Conservation (phyloP, 148 eudicot species). For the Selenicereus undatus region DNA sequence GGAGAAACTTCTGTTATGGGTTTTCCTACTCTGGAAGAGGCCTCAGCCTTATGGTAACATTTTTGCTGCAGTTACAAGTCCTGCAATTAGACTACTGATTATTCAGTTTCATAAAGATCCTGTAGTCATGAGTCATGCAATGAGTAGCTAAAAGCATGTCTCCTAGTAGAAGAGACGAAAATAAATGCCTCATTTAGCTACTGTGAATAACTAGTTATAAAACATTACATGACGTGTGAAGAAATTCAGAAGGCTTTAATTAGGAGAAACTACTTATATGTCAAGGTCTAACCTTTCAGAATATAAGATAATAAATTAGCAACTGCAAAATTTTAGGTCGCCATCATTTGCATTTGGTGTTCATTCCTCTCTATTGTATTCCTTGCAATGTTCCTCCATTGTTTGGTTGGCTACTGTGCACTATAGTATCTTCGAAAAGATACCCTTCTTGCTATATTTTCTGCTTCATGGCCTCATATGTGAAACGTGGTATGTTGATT, state of each 20-base stretch:
- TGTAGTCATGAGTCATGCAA: background rate
- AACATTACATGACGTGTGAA: background rate
- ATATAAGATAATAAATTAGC: background rate
- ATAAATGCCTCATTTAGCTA: background rate
- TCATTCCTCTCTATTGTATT: background rate
- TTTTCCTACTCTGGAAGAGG: background rate
- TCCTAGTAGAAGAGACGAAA: background rate
- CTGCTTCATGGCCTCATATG: slow-evolving; percentile 3
- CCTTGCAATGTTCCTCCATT: background rate
- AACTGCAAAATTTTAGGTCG: background rate
- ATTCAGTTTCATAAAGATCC: background rate
- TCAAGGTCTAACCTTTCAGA: background rate
- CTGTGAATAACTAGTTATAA: background rate
- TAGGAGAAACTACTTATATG: background rate
- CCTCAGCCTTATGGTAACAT: background rate
- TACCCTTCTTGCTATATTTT: background rate
- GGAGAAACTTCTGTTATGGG: background rate
- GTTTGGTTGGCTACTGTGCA: background rate
- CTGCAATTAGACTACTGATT: background rate
- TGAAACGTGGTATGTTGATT: slow-evolving; percentile 7
- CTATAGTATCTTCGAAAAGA: background rate
- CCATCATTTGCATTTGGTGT: background rate
- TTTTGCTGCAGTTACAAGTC: background rate
- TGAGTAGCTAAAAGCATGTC: background rate
- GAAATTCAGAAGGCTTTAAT: background rate